Percentiles rank a stretch among this genome's conserved stretches.
These are phyloP conservation scores for Rutstroemia sp. DNA, from an alignment of 2,329 filamentous ascomycete genomes.

Conservation along the genomic window DNA sequence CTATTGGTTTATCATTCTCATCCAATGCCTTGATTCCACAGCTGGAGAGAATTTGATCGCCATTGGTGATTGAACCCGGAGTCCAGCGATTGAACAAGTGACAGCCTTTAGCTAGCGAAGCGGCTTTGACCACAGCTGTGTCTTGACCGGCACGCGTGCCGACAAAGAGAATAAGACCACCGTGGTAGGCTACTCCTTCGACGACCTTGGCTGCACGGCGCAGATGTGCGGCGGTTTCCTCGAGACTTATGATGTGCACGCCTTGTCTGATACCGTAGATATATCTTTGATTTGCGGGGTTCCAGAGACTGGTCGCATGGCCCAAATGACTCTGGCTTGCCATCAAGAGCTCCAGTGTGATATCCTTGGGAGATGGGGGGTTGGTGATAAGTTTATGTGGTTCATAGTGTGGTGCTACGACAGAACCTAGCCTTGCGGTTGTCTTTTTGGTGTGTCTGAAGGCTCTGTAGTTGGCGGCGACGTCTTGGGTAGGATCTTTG, in stretches of 20 bases:
- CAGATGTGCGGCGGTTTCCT: conserved; percentile 80
- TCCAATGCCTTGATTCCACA: conserved; percentile 70
- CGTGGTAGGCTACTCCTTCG: conserved; percentile 73
- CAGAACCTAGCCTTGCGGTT: conserved; percentile 42
- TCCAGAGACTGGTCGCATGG: conserved; percentile 87
- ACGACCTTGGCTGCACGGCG: conserved; percentile 91
- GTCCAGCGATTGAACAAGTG: conserved; percentile 93
- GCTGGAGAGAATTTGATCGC: conserved; percentile 73
- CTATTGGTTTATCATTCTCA: conserved; percentile 54
- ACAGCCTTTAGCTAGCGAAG: conserved; percentile 68
- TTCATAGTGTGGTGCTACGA: conserved; percentile 49
- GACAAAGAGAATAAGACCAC: conserved; percentile 83
- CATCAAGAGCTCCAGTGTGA: conserved; percentile 86
- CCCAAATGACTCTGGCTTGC: conserved; percentile 84
- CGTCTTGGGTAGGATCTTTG: not conserved
- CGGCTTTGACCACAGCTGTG: conserved; percentile 72
- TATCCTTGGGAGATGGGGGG: conserved; percentile 69
- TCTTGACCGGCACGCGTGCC: conserved; percentile 80
- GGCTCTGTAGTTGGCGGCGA: conserved; percentile 19
- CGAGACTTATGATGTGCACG: conserved; percentile 88
- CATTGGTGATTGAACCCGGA: conserved; percentile 86
- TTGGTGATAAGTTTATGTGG: conserved; percentile 60
- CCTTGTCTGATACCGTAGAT: conserved; percentile 86
- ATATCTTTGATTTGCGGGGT: conserved; percentile 87
- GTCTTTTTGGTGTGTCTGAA: conserved; percentile 34